Evolutionary conservation across 768 basidiomycete species (phyloP), one percentile per base, ranked within the genome.

Genomic region (Xerocomus spinulosus): DNA sequence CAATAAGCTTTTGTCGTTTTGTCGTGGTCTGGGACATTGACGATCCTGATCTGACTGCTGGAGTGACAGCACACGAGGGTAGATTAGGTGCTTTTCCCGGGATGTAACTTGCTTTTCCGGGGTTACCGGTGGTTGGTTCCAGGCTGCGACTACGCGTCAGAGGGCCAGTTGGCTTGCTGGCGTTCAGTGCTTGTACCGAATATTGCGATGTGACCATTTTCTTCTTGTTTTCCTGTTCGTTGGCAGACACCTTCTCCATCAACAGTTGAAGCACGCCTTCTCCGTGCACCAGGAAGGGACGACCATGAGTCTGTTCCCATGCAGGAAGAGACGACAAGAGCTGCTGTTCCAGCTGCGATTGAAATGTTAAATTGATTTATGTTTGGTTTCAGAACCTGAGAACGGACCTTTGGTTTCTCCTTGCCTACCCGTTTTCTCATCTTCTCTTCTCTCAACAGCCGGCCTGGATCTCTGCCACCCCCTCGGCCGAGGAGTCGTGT

Each of bases 401-500:
- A 36, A 42, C 41, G 70, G 62, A 96, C 95, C 62, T 87, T 79
- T 23, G 95, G 95, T 61, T 96, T 97, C 70, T 95, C 87, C 63
- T 90, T 88, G 48, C 76, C 77, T 13, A 99, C 92, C 24, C 94
- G 76, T 66, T 97, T 98, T 45, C 95, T 78, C 85, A 95, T 92
- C 76, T 96, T 96, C 73, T 97, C 95, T 68, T 99, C 95, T 50
- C 91, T 78, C 44, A 97, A 69, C 29, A 99, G 68, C 17, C 91
- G 74, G 6, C 92, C 92, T 5, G 92, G 87, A 71, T 92, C 87
- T 47, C 91, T 76, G 3, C 83, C 51, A 2, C 66, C 71, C 23
- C 89, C 90, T 59, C 89, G 78, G 14, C 90, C 90, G 4, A 88
- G 78, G 8, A 95, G 72, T 32, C 92, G 80, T 14, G 78, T 81